Base-by-base conservation (phyloP, 78 protist species). In the Emiliania huxleyi region DNA sequence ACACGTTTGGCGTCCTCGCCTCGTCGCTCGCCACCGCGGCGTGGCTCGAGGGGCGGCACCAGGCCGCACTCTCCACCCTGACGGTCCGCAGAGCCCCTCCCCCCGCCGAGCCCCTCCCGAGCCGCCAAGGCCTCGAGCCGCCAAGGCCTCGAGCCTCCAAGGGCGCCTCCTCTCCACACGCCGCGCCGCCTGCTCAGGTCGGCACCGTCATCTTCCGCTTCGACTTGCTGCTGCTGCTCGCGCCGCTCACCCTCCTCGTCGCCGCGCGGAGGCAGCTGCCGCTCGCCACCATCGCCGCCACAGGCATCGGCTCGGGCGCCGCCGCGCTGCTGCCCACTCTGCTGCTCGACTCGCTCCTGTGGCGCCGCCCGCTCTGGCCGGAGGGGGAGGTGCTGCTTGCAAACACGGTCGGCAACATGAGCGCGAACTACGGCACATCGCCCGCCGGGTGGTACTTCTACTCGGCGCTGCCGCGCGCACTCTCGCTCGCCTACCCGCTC, bases 381-480 rank as follows among this genome's bases (percentile, higher is more conserved):
- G 99, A 98, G 49, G 95, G 92, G n/a, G 97, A 95, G 40, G 99
- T 97, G 49, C 91, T 97, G 37, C 48, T 69, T 40, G 97, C 95
- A 94, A 98, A 98, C 91, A 96, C 97, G 1, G 87, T 95, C 0
- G 95, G 93, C 79, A 97, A 97, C 87, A 90, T 92, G 35, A 73
- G 94, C 42, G 15, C 26, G 43, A 93, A 94, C 35, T 98, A 97
- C 98, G 99, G 99, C 77, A 87, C 95, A 0, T 18, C 77, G 38
- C 98, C 98, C 6, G 93, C 3, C 38, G 88, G 85, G 87, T 97
- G 99, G 99, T 98, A 97, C 90, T 96, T 96, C 52, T 29, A 44
- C 25, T 55, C 75, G 26, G 99, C 98, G 11, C 48, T 98, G 0
- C 99, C 98, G 0, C 90, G 94, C 21, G 85, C 97, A 1, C 87